Evolutionary conservation across 129 eudicot species (phyloP), one percentile per base, ranked within the genome.

Genomic region (Chrysanthemum makinoi): DNA sequence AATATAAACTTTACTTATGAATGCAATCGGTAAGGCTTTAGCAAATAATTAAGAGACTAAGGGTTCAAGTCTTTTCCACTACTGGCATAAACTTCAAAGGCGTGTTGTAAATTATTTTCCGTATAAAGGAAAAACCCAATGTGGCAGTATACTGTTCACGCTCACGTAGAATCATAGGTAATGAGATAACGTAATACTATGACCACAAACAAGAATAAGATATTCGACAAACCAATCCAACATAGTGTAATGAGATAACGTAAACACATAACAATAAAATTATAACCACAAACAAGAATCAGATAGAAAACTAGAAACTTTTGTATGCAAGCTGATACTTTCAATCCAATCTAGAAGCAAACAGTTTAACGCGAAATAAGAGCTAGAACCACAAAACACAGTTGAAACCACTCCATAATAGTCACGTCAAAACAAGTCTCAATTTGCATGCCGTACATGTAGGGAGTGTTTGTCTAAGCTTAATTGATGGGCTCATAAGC

Each of bases 171-270:
- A 70, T 56, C 43, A 50, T 47, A 74, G 49, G 54, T 53, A 30
- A n/a, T n/a, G n/a, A n/a, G n/a, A n/a, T n/a, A n/a, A n/a, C n/a
- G n/a, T n/a, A n/a, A n/a, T n/a, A n/a, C n/a, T n/a, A n/a, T n/a
- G n/a, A n/a, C n/a, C n/a, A n/a, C n/a, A n/a, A n/a, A n/a, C n/a
- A n/a, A n/a, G n/a, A n/a, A n/a, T n/a, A n/a, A n/a, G n/a, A n/a
- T n/a, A n/a, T n/a, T n/a, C 44, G 10, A 52, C 49, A 68, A 51
- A 51, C 13, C 62, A 47, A 66, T 51, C 26, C 72, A 51, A 8
- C 61, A 68, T 28, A 52, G 15, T 14, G 14, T 7, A 50, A 48
- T 0, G 14, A 68, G 11, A 51, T 48, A 66, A 47, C 7, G 47
- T 10, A 5, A n/a, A 11, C 14, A 68, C 47, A 59, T 24, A 59